A percentile compares a stretch with the other conserved stretches of the same genome.
phyloP scores from a whole-genome alignment of 106 monocot species.

The Acanthochlamys bracteata region DNA sequence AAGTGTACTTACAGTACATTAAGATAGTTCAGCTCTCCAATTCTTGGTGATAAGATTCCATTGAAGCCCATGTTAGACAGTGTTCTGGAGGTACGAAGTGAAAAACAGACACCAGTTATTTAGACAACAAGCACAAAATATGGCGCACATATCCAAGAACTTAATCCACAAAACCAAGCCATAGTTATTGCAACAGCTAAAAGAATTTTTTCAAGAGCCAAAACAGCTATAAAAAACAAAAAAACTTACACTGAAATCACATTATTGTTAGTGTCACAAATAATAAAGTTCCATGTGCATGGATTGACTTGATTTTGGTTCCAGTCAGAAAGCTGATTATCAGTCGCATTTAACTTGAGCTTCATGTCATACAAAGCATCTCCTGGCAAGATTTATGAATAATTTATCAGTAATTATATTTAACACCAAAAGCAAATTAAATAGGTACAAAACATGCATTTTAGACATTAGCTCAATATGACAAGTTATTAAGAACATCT shows the following conservation, averaged over 20 bases:
- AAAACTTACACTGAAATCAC: constrained; percentile 61
- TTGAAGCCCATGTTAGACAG: constrained; percentile 60
- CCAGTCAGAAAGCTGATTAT: constrained; percentile 74
- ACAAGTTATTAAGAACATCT: too few relatives aligned
- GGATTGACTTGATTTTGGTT: constrained; percentile 76
- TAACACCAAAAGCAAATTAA: too few relatives aligned
- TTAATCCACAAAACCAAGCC: too few relatives aligned
- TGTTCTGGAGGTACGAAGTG: constrained; percentile 33
- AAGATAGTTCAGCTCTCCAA: constrained; percentile 49
- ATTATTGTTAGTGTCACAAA: constrained; percentile 46
- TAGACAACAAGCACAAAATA: neutral
- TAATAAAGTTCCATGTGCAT: constrained; percentile 63
- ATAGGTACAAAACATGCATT: too few relatives aligned
- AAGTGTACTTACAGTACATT: constrained; percentile 40
- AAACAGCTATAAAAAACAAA: neutral
- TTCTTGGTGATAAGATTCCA: constrained; percentile 67
- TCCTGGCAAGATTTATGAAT: constrained; percentile 26
- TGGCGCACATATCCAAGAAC: too few relatives aligned
- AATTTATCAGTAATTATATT: neutral
- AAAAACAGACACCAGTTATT: neutral
- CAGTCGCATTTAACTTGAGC: constrained; percentile 43
- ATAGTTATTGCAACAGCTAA: neutral
- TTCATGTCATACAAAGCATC: constrained; percentile 78
- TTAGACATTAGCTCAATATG: too few relatives aligned
- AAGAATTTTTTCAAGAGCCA: neutral